Evolutionary conservation across 179 eudicot genomes (phyloP).

Genomic region (Beta corolliflora): DNA sequence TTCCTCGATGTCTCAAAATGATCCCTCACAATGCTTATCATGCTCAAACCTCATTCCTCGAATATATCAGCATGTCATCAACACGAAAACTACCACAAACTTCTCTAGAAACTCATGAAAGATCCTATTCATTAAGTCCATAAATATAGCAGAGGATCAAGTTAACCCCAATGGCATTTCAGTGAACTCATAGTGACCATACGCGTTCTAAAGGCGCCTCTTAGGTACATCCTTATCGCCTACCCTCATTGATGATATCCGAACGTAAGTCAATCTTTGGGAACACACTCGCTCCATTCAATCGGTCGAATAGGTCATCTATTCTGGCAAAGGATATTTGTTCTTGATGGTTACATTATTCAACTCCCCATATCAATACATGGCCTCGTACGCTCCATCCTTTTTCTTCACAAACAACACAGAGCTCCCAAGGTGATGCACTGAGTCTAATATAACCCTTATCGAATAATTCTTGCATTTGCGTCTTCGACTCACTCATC

Average conservation of each 20-base stretch:
- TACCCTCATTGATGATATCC: neutral
- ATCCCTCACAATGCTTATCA: neutral
- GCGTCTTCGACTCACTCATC: no score
- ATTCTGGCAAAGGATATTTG: no score
- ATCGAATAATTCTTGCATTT: no score
- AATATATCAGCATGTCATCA: neutral
- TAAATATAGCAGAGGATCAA: neutral
- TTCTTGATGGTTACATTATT: no score
- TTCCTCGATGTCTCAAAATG: accelerated
- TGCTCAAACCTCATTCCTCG: neutral
- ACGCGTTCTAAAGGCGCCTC: neutral
- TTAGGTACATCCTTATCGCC: neutral
- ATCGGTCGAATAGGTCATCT: no score
- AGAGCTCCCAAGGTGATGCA: no score
- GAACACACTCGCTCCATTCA: no score
- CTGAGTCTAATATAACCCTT: no score
- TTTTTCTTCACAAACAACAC: no score
- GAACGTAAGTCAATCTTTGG: no score
- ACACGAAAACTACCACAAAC: neutral
- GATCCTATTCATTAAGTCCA: neutral
- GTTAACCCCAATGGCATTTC: neutral
- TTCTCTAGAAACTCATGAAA: neutral
- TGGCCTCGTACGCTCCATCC: no score
- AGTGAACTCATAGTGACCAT: neutral
- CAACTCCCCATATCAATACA: no score